Percentiles rank a stretch among this genome's conserved stretches.
These are phyloP conservation scores for Allium sativum DNA, from an alignment of 106 monocot species.

Conservation along the genomic window DNA sequence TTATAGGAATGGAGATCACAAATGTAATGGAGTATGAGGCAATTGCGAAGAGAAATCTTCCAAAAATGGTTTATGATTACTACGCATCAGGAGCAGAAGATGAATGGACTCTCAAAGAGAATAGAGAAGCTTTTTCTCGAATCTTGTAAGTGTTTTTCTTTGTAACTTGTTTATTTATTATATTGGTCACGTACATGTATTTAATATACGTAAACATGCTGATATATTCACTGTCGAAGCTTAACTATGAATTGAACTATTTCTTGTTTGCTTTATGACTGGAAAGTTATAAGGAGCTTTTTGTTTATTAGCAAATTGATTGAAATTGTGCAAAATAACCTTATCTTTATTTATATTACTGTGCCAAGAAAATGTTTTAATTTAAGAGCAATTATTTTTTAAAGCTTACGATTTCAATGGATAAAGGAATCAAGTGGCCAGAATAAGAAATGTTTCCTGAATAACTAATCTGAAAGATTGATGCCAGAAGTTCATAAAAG, in stretches of 20 bases:
- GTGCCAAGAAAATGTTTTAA: too few relatives aligned
- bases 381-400: too few relatives aligned
- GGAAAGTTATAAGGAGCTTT: too few relatives aligned
- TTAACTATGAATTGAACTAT: not conserved
- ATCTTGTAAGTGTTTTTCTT: constrained; percentile 45
- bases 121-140: constrained; percentile 80
- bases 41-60: constrained; percentile 77
- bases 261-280: not conserved
- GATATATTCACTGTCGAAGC: not conserved
- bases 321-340: too few relatives aligned
- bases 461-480: too few relatives aligned
- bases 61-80: constrained; percentile 93
- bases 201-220: too few relatives aligned
- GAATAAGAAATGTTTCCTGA: too few relatives aligned
- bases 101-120: constrained; percentile 86
- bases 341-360: too few relatives aligned
- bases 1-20: constrained; percentile 55
- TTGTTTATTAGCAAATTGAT: too few relatives aligned
- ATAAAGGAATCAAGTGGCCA: too few relatives aligned
- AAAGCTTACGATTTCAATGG: too few relatives aligned
- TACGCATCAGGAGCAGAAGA: constrained; percentile 93
- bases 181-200: not conserved
- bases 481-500: too few relatives aligned
- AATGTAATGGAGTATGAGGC: constrained; percentile 78
- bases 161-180: not conserved